Conservation (phyloP, 2,329 filamentous ascomycete species). For the Diaporthe vexans region DNA sequence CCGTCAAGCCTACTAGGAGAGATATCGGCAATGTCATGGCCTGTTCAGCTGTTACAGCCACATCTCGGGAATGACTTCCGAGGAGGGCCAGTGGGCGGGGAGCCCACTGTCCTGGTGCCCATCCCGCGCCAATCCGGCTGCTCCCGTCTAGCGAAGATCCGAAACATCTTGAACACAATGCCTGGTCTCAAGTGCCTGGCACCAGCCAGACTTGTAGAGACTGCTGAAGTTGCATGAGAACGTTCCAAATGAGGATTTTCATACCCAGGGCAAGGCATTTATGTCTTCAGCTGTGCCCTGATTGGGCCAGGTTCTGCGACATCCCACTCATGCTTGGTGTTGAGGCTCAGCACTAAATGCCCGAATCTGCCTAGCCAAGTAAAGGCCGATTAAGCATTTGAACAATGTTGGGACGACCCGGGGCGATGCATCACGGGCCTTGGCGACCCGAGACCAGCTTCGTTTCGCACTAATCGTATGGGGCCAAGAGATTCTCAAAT, state of each 20-base stretch:
- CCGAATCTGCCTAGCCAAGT: not conserved
- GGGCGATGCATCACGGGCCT: conserved; percentile 14
- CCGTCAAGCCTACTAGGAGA: too few species aligned
- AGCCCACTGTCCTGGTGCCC: not conserved
- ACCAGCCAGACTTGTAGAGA: not conserved
- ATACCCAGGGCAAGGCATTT: too few species aligned
- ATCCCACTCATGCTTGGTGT: not conserved
- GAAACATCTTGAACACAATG: conserved; percentile 3
- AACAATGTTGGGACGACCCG: not conserved
- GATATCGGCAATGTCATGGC: too few species aligned
- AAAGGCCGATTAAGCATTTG: not conserved
- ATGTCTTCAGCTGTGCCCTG: not conserved
- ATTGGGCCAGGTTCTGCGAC: not conserved
- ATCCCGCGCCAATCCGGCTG: conserved; percentile 10
- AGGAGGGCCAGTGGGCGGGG: too few species aligned
- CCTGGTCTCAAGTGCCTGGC: not conserved
- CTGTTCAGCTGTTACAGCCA: not conserved
- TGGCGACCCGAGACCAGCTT: conserved; percentile 28
- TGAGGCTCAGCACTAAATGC: not conserved
- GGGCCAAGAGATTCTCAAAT: conserved; percentile 10
- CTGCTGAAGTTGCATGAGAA: not conserved
- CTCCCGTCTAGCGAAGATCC: not conserved
- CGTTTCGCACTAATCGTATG: conserved; percentile 9
- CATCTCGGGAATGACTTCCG: not conserved
- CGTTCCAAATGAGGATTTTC: not conserved